phyloP scores from a whole-genome alignment of 2,329 filamentous ascomycete species.

The Botryotinia globosa region DNA sequence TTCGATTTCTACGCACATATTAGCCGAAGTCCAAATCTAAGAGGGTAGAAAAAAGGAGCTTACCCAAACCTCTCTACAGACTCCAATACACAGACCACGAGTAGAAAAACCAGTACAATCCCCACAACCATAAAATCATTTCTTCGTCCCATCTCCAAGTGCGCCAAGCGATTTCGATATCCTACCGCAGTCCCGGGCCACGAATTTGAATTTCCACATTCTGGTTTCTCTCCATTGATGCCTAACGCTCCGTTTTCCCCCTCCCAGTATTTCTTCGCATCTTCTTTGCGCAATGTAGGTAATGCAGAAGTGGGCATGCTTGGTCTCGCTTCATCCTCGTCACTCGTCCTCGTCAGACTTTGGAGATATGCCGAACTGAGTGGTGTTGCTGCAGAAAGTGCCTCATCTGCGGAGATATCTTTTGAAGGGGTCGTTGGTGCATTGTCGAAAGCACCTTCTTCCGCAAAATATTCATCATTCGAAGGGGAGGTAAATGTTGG shows the following conservation, averaged over 20 bases:
- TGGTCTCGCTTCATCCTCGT: conserved; percentile 15
- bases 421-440: conserved; percentile 29
- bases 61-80: conserved; percentile 27
- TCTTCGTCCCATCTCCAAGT: conserved; percentile 19
- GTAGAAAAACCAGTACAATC: conserved; percentile 34
- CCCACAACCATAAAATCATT: conserved; percentile 36
- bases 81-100: conserved; percentile 25
- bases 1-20: neutral
- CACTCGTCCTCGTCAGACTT: conserved; percentile 25
- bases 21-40: neutral
- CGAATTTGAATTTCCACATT: conserved; percentile 5
- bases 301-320: conserved; percentile 32
- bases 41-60: neutral
- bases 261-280: conserved; percentile 31
- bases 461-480: neutral
- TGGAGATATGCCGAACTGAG: conserved; percentile 31
- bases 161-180: conserved; percentile 17
- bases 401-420: conserved; percentile 25
- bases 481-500: neutral
- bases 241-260: neutral
- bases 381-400: conserved; percentile 29
- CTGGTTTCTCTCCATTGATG: conserved; percentile 2
- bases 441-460: conserved; percentile 32
- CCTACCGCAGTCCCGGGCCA: conserved; percentile 13
- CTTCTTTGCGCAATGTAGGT: conserved; percentile 28